Evolutionary conservation across 2,329 filamentous ascomycete species (phyloP).

Genomic region (Talaromyces sp.): DNA sequence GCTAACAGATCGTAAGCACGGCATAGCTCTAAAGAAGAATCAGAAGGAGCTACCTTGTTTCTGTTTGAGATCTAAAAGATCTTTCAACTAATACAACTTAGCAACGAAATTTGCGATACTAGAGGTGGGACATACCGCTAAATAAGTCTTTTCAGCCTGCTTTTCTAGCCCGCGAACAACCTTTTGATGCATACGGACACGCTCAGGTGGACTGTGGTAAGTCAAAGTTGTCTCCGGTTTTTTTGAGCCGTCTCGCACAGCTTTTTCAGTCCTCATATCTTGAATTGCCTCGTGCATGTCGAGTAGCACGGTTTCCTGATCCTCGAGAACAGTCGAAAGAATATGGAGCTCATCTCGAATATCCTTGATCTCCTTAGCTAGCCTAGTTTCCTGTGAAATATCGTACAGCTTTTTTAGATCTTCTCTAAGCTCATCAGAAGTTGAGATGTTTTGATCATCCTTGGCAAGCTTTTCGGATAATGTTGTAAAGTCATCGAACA

Average conservation of each 20-base stretch:
- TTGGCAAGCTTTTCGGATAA: not conserved
- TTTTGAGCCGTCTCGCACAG: not conserved
- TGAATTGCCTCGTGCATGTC: constrained; percentile 6
- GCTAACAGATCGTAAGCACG: constrained; percentile 1
- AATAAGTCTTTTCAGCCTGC: not conserved
- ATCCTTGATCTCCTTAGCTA: constrained; percentile 11
- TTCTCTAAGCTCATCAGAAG: constrained; percentile 4
- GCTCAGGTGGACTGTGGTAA: not conserved
- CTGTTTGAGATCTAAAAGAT: not conserved
- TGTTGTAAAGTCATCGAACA: not conserved
- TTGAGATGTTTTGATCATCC: not conserved
- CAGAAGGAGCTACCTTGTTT: not conserved
- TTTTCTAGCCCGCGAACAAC: not conserved
- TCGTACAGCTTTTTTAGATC: constrained; percentile 8
- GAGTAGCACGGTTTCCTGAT: constrained; percentile 10
- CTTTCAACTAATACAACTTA: not conserved
- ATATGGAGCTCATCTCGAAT: constrained; percentile 13
- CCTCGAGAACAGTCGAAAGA: constrained; percentile 7
- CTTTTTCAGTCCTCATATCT: not conserved
- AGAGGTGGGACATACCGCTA: not conserved
- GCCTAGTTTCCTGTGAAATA: constrained; percentile 7
- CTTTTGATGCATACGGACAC: not conserved
- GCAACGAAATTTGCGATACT: not conserved
- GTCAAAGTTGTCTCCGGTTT: not conserved
- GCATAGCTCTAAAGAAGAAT: not conserved